These are phyloP conservation scores for Exserohilum rostratum DNA, from an alignment of 2,329 filamentous ascomycete species.

Conservation along the genomic window DNA sequence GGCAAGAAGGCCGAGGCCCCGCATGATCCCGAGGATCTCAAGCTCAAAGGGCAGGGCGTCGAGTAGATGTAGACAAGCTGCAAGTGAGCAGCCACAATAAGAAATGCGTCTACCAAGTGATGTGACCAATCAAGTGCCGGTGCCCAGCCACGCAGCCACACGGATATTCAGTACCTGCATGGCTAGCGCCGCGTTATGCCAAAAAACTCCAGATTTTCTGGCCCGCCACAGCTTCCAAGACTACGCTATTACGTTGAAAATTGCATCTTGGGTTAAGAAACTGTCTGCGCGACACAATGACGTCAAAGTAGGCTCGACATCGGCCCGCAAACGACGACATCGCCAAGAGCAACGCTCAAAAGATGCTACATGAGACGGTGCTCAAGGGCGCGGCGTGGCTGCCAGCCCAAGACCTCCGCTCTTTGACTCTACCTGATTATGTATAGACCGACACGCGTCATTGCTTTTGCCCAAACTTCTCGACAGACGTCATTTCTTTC, in stretches of 20 bases:
- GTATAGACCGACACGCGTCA: constrained; percentile 19
- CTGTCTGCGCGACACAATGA: constrained; percentile 5
- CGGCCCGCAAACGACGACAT: constrained; percentile 12
- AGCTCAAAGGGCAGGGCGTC: constrained; percentile 38
- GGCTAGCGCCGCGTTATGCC: constrained; percentile 6
- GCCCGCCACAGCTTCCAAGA: constrained; percentile 20
- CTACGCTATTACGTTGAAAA: constrained; percentile 26
- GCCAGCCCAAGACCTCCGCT: not conserved
- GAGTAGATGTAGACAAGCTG: constrained; percentile 24
- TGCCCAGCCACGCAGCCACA: constrained; percentile 11
- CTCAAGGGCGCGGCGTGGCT: constrained; percentile 9
- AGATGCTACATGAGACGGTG: constrained; percentile 17
- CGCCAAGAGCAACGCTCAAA: constrained; percentile 21
- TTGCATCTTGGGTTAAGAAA: constrained; percentile 1
- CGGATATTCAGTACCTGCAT: constrained; percentile 13
- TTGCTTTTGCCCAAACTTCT: constrained; percentile 7
- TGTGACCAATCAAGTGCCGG: constrained; percentile 4
- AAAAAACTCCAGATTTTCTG: constrained; percentile 18
- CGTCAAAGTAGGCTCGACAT: constrained; percentile 23
- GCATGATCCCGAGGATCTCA: constrained; percentile 33
- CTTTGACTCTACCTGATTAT: constrained; percentile 13
- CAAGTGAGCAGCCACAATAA: constrained; percentile 5
- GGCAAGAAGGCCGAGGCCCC: constrained; percentile 28
- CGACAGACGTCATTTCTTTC: constrained; percentile 7
- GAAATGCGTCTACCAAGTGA: not conserved